Percentiles rank a stretch among this genome's conserved stretches.
phyloP scores from a whole-genome alignment of 768 basidiomycete genomes.

The Psilocybe azurescens region DNA sequence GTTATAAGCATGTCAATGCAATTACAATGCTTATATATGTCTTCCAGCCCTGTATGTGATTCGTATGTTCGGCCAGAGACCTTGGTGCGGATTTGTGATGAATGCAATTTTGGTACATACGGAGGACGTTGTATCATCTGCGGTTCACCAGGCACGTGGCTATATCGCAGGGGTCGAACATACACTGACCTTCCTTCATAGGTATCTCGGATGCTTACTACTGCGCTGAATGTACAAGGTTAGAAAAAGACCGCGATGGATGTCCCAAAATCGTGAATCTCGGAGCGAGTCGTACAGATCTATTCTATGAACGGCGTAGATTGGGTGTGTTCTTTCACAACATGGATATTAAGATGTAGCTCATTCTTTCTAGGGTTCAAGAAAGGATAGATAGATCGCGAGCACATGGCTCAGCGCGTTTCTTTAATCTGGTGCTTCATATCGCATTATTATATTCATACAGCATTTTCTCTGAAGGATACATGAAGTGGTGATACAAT shows the following conservation, averaged over 20 bases:
- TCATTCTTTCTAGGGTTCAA: constrained; percentile 61
- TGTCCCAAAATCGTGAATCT: constrained; percentile 98
- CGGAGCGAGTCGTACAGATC: constrained; percentile 90
- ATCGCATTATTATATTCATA: constrained; percentile 6
- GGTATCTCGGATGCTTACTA: constrained; percentile 99
- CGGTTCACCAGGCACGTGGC: constrained; percentile 81
- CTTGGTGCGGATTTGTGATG: constrained; percentile 97
- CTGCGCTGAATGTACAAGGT: constrained; percentile 94
- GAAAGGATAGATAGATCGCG: constrained; percentile 49
- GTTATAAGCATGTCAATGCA: constrained; percentile 25
- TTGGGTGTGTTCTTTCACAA: constrained; percentile 56
- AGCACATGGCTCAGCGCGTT: too few relatives aligned
- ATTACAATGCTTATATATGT: not conserved
- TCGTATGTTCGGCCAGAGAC: constrained; percentile 99
- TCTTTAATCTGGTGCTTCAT: not conserved
- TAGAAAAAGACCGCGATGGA: constrained; percentile 97
- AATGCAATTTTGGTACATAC: constrained; percentile 99
- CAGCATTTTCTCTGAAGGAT: constrained; percentile 6
- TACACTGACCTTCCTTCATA: constrained; percentile 32
- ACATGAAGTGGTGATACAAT: constrained; percentile 18
- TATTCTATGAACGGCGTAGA: constrained; percentile 90
- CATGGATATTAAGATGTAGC: not conserved
- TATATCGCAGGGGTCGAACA: not conserved
- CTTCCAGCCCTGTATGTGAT: constrained; percentile 91
- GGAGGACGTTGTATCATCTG: constrained; percentile 99